Conservation (phyloP, 495 filamentous ascomycete species). For the Penicillium goetzii region DNA sequence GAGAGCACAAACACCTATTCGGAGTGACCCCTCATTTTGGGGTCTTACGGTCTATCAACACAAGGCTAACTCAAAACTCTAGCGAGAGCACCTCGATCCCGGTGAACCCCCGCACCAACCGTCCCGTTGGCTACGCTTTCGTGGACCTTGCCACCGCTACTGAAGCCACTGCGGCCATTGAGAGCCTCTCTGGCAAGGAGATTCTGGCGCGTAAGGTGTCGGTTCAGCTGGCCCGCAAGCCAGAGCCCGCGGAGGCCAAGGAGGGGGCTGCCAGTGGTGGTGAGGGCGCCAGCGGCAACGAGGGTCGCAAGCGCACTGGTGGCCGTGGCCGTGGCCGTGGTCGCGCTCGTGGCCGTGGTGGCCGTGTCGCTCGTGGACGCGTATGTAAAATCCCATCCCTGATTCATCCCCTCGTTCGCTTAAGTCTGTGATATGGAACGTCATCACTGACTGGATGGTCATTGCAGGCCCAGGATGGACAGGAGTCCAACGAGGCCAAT, state of each 20-base stretch:
- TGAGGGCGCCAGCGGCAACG: constrained; percentile 69
- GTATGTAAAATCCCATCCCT: constrained; percentile 56
- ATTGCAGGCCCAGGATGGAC: constrained; percentile 32
- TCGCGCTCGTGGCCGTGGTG: constrained; percentile 72
- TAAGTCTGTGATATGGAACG: neutral
- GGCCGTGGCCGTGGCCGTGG: constrained; percentile 78
- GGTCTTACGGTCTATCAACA: constrained; percentile 10
- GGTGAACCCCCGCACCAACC: constrained; percentile 97
- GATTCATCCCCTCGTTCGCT: neutral
- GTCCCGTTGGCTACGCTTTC: constrained; percentile 98
- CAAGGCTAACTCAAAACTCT: constrained; percentile 23
- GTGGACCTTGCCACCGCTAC: constrained; percentile 92
- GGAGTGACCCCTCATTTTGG: neutral
- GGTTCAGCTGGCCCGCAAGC: constrained; percentile 97
- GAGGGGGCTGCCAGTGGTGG: constrained; percentile 68
- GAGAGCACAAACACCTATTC: neutral
- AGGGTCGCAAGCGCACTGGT: constrained; percentile 77
- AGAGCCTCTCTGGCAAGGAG: constrained; percentile 92
- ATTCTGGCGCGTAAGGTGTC: constrained; percentile 98
- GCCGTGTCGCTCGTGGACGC: constrained; percentile 65
- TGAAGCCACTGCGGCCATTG: constrained; percentile 93
- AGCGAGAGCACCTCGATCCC: constrained; percentile 98
- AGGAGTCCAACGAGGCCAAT: constrained; percentile 51
- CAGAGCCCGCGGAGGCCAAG: constrained; percentile 81
- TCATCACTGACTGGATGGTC: neutral